A percentile compares a stretch with the other conserved stretches of the same genome.
Evolutionary conservation across 169 alveolate genomes (phyloP).

Genomic region (Plasmodium gallinaceum): DNA sequence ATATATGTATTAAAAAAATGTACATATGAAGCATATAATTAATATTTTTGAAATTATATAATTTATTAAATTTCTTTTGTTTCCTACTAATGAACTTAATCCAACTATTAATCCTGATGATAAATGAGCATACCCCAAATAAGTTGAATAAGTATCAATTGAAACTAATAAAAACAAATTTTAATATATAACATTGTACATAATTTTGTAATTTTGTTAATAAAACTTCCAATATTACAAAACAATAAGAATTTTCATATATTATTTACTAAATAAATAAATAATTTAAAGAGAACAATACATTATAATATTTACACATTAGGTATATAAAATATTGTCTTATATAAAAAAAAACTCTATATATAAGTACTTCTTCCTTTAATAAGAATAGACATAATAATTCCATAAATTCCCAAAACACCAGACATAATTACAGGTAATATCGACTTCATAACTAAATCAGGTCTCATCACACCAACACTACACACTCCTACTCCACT

Average conservation of each 20-base stretch:
- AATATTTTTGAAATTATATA: too few relatives aligned
- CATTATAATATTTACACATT: background rate
- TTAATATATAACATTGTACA: background rate
- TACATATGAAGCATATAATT: too few relatives aligned
- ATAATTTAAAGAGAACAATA: background rate
- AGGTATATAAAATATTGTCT: background rate
- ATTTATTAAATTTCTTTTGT: slow-evolving; percentile 75
- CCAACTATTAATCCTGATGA: slow-evolving; percentile 97
- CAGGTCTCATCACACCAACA: slow-evolving; percentile 99
- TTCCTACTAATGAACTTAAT: slow-evolving; percentile 87
- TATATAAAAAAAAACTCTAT: background rate
- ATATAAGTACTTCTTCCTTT: slow-evolving; percentile 74
- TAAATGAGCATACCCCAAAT: slow-evolving; percentile 96
- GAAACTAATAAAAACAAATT: slow-evolving; percentile 20
- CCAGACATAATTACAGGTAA: slow-evolving; percentile 99
- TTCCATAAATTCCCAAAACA: slow-evolving; percentile 98
- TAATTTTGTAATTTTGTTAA: background rate
- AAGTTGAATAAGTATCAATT: slow-evolving; percentile 88
- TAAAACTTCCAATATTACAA: too few relatives aligned
- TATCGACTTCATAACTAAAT: slow-evolving; percentile 98
- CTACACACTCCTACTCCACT: slow-evolving; percentile 99
- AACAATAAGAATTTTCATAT: too few relatives aligned
- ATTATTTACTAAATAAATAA: background rate
- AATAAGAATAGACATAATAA: slow-evolving; percentile 94
- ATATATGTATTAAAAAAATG: too few relatives aligned